These are phyloP conservation scores for Leccinum fibrillosum DNA, from an alignment of 768 basidiomycete species.

Conservation along the genomic window DNA sequence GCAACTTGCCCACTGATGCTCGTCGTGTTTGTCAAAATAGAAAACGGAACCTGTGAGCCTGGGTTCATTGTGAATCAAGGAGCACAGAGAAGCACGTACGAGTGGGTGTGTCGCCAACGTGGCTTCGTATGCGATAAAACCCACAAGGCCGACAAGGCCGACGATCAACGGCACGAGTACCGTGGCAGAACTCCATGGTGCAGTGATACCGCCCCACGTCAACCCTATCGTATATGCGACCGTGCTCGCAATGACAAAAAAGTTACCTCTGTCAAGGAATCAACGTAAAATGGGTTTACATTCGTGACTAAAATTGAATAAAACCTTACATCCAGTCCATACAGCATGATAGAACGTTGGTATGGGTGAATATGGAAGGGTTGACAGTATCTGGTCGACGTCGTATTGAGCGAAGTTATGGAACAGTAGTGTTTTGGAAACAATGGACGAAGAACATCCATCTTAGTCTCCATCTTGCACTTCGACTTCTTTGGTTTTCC, in stretches of 20 bases:
- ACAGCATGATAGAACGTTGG: too few species aligned
- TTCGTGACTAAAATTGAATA: too few species aligned
- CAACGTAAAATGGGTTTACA: neutral
- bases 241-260: conserved; percentile 37
- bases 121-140: conserved; percentile 41
- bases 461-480: too few species aligned
- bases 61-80: neutral
- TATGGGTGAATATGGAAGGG: too few species aligned
- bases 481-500: too few species aligned
- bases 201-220: conserved; percentile 46
- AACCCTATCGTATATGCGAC: conserved; percentile 38
- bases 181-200: conserved; percentile 38
- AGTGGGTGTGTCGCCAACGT: conserved; percentile 27
- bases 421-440: too few species aligned
- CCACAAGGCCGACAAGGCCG: conserved; percentile 37
- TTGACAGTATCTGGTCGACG: too few species aligned
- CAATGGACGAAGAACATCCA: too few species aligned
- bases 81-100: conserved; percentile 16
- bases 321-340: conserved; percentile 43
- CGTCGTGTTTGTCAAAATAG: conserved; percentile 27
- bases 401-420: too few species aligned
- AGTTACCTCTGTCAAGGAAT: conserved; percentile 35
- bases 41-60: conserved; percentile 9
- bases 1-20: conserved; percentile 25
- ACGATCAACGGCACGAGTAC: conserved; percentile 43